Evolutionary conservation across 345 rosid species (phyloP).

Genomic region (Anastatica hierochuntica): DNA sequence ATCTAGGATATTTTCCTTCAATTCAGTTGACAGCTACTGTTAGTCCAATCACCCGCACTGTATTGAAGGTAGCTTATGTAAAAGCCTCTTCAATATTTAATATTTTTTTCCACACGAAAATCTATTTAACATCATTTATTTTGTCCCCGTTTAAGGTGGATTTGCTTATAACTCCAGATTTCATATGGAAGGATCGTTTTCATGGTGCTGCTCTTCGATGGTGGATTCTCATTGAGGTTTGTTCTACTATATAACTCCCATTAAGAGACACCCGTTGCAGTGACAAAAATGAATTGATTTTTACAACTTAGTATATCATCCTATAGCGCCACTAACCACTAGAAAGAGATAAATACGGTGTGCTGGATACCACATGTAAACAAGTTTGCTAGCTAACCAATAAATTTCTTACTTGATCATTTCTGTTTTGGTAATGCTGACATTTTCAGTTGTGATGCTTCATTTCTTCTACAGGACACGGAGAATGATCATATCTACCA

Average conservation of each 20-base stretch:
- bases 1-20: conserved; percentile 72
- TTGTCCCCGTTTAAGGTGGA: conserved; percentile 51
- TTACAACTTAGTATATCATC: not conserved
- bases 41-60: conserved; percentile 97
- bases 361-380: not conserved
- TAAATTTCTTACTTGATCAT: not conserved
- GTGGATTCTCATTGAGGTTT: conserved; percentile 99
- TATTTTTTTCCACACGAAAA: not conserved
- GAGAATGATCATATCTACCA: conserved; percentile 96
- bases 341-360: not conserved
- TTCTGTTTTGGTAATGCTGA: conserved; percentile 4
- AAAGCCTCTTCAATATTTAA: not conserved
- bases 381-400: conserved; percentile 2
- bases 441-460: not conserved
- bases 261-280: not conserved
- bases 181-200: conserved; percentile 88
- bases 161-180: conserved; percentile 74
- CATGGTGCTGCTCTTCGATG: conserved; percentile 87
- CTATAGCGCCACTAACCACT: not conserved
- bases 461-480: conserved; percentile 59
- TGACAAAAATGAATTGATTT: conserved; percentile 5
- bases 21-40: conserved; percentile 76
- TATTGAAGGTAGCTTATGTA: conserved; percentile 61
- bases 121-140: conserved; percentile 1
- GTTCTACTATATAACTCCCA: conserved; percentile 8